Percentiles rank a stretch among this genome's conserved stretches.
Conservation (phyloP, 2,329 filamentous ascomycete species). For the Madurella fahalii region DNA sequence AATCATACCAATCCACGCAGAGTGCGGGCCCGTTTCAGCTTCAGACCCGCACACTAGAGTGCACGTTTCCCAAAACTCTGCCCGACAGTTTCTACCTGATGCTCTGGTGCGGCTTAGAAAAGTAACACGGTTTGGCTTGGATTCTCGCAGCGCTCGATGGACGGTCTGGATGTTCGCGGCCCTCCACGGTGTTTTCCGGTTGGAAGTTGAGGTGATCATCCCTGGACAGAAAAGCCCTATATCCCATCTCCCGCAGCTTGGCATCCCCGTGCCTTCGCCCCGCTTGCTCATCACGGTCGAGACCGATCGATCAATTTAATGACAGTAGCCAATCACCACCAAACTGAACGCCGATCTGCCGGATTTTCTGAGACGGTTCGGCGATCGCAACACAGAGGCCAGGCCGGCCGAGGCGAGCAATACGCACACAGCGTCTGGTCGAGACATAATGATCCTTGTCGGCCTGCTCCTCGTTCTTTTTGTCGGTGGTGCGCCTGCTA, state of each 20-base stretch:
- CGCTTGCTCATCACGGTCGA: constrained; percentile 7
- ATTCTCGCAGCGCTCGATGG: too few species aligned
- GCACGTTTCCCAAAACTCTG: not conserved
- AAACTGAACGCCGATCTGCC: constrained; percentile 1
- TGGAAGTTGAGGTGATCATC: not conserved
- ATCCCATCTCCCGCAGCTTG: constrained; percentile 10
- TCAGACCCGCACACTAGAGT: not conserved
- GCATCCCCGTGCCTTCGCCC: constrained; percentile 2
- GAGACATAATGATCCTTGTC: not conserved
- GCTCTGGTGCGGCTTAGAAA: too few species aligned
- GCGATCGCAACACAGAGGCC: too few species aligned
- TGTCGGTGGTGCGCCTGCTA: too few species aligned
- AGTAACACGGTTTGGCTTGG: too few species aligned
- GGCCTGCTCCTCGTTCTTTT: too few species aligned
- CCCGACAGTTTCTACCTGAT: too few species aligned
- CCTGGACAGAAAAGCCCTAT: constrained; percentile 3
- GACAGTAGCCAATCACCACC: not conserved
- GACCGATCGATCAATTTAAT: constrained; percentile 14
- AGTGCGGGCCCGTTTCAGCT: constrained; percentile 3
- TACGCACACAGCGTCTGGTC: not conserved
- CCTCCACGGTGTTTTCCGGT: too few species aligned
- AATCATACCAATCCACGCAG: not conserved
- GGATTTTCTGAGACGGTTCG: not conserved
- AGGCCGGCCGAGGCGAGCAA: not conserved
- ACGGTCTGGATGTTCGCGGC: too few species aligned